A percentile compares a stretch with the other conserved stretches of the same genome.
These are phyloP conservation scores for Calonectria hongkongensis DNA, from an alignment of 2,329 filamentous ascomycete genomes.

Conservation along the genomic window DNA sequence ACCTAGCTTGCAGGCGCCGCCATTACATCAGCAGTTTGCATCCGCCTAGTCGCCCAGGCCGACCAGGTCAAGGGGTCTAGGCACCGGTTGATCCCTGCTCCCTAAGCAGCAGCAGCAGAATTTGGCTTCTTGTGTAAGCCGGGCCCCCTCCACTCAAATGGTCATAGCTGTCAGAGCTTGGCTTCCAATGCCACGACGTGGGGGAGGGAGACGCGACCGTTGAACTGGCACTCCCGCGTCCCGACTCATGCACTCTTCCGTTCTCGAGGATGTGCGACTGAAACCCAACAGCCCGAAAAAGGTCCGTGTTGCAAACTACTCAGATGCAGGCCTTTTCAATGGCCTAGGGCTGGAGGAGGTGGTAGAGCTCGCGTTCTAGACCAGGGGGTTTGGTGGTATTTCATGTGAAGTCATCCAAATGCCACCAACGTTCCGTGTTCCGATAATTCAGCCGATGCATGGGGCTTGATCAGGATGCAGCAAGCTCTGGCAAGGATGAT, in stretches of 20 bases:
- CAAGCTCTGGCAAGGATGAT: slow-evolving; percentile 22
- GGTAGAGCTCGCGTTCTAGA: not conserved
- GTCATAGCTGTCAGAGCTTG: slow-evolving; percentile 6
- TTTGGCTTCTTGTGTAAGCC: slow-evolving; percentile 29
- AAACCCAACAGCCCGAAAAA: slow-evolving; percentile 32
- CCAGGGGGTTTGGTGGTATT: slow-evolving; percentile 12
- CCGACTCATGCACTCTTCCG: slow-evolving; percentile 34
- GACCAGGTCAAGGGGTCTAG: slow-evolving; percentile 26
- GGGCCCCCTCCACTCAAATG: slow-evolving; percentile 11
- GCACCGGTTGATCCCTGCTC: slow-evolving; percentile 31
- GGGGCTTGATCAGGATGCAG: slow-evolving; percentile 13
- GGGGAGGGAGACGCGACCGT: slow-evolving; percentile 11
- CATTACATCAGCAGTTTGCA: slow-evolving; percentile 39
- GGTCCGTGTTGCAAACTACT: slow-evolving; percentile 28
- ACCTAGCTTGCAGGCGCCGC: slow-evolving; percentile 38
- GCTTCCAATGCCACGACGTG: slow-evolving; percentile 18
- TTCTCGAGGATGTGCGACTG: slow-evolving; percentile 16
- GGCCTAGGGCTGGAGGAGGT: not conserved
- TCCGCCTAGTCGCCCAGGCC: slow-evolving; percentile 32
- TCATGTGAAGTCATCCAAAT: slow-evolving; percentile 24
- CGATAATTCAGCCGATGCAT: slow-evolving; percentile 26
- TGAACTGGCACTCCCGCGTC: slow-evolving; percentile 28
- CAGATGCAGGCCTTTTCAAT: not conserved
- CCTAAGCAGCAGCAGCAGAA: not conserved
- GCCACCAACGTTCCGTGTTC: slow-evolving; percentile 11